These are phyloP conservation scores for Cryptococcus floricola DNA, from an alignment of 1,284 basidiomycete genomes.

Conservation along the genomic window DNA sequence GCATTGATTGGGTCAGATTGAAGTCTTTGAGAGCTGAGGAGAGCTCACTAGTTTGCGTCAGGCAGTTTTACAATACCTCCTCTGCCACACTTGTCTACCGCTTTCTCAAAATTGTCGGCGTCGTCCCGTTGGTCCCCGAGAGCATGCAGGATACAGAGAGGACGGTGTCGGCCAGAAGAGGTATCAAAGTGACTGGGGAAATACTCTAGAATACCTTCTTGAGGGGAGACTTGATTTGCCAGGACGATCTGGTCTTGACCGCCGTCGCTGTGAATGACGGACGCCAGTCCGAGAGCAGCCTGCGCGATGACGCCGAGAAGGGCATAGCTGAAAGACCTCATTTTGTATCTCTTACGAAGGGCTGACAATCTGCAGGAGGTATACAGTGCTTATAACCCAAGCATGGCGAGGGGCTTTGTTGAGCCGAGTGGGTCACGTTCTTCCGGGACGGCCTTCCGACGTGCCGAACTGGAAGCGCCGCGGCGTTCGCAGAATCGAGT, in stretches of 20 bases:
- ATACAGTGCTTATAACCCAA: no score
- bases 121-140: constrained; percentile 52
- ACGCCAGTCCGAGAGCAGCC: constrained; percentile 5
- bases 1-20: background rate
- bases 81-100: constrained; percentile 57
- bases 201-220: background rate
- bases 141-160: constrained; percentile 48
- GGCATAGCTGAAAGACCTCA: background rate
- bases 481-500: no score
- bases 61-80: constrained; percentile 51
- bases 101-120: constrained; percentile 53
- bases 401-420: no score
- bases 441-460: no score
- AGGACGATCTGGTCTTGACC: constrained; percentile 9
- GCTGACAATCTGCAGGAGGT: no score
- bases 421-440: no score
- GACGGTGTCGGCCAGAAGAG: constrained; percentile 10
- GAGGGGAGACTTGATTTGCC: no score
- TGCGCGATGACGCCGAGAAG: no score
- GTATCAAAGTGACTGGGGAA: constrained; percentile 4
- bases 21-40: background rate
- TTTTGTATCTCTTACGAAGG: background rate
- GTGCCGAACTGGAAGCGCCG: no score
- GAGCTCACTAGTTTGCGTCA: constrained; percentile 30
- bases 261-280: constrained; percentile 19